Conservation (phyloP, 1,284 basidiomycete genomes). For the Cutaneotrichosporon sp. region DNA sequence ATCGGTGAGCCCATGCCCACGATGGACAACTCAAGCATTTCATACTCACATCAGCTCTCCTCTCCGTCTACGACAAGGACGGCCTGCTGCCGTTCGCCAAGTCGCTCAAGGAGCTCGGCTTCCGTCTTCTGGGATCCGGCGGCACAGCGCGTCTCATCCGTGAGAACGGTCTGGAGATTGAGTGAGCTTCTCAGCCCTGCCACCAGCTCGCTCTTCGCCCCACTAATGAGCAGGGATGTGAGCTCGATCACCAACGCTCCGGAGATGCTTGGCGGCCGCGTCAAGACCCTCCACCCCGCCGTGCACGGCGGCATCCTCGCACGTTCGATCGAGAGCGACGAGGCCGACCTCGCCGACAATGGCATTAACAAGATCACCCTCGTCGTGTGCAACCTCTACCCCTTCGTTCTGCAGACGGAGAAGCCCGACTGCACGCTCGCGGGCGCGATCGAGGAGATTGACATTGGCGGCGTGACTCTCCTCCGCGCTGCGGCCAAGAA, state of each 20-base stretch:
- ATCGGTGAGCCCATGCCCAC: conserved; percentile 6
- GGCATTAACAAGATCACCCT: conserved; percentile 84
- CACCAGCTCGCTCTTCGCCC: no score
- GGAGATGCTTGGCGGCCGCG: conserved; percentile 98
- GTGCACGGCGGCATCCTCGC: conserved; percentile 97
- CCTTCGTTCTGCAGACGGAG: conserved; percentile 86
- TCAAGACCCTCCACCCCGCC: conserved; percentile 98
- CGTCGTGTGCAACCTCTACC: conserved; percentile 99
- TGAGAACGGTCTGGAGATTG: conserved; percentile 84
- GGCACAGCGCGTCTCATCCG: conserved; percentile 97
- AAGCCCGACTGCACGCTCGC: conserved; percentile 84
- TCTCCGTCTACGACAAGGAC: conserved; percentile 97
- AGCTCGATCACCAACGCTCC: conserved; percentile 97
- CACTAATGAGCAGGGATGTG: conserved; percentile 70
- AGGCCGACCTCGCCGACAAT: conserved; percentile 72
- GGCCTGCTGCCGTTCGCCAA: conserved; percentile 83
- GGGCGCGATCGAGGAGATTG: conserved; percentile 94
- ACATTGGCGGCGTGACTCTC: conserved; percentile 97
- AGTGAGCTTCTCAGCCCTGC: conserved; percentile 55
- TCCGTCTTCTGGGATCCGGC: conserved; percentile 87
- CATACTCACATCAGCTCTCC: conserved; percentile 57
- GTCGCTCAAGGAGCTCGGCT: conserved; percentile 72
- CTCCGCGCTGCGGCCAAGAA: conserved; percentile 98
- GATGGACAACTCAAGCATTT: no score
- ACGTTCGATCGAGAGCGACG: conserved; percentile 77